These are phyloP conservation scores for Elsinoe batatas DNA, from an alignment of 2,329 filamentous ascomycete species.

Conservation along the genomic window DNA sequence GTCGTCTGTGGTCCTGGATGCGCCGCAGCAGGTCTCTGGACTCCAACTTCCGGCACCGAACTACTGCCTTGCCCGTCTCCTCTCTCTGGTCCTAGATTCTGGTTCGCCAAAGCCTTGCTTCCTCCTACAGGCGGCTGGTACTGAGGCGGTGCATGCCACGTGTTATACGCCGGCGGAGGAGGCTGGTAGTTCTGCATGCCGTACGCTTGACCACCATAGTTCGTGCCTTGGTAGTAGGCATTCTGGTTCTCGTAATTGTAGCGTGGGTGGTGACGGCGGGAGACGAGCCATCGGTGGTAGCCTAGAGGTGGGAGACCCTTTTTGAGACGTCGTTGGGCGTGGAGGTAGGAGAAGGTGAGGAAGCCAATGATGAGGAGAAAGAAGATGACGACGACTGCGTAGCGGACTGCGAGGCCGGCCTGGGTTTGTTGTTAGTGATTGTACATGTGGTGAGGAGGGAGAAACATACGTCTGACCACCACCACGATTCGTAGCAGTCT, in stretches of 20 bases:
- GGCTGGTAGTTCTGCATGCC: constrained; percentile 22
- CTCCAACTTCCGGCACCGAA: not conserved
- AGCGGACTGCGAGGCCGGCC: constrained; percentile 46
- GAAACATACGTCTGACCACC: constrained; percentile 13
- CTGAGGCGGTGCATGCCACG: constrained; percentile 24
- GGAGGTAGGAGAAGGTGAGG: constrained; percentile 58
- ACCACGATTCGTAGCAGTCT: constrained; percentile 11
- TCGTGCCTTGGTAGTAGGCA: constrained; percentile 17
- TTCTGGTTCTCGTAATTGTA: constrained; percentile 17
- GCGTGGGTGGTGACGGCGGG: constrained; percentile 16
- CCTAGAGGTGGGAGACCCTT: constrained; percentile 55
- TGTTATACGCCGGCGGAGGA: constrained; percentile 28
- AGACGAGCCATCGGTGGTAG: constrained; percentile 52
- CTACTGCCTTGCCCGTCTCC: constrained; percentile 2
- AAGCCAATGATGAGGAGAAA: constrained; percentile 50
- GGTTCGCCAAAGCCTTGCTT: constrained; percentile 27
- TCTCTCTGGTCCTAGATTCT: constrained; percentile 18
- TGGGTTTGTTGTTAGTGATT: not conserved
- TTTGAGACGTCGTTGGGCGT: constrained; percentile 56
- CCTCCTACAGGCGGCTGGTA: constrained; percentile 28
- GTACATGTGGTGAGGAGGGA: not conserved
- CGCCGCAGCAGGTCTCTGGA: constrained; percentile 4
- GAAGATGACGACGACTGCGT: constrained; percentile 56
- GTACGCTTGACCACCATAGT: constrained; percentile 16
- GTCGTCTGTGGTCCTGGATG: constrained; percentile 4